These are phyloP conservation scores for Heliosperma pusillum DNA, from an alignment of 148 eudicot genomes.

Conservation along the genomic window DNA sequence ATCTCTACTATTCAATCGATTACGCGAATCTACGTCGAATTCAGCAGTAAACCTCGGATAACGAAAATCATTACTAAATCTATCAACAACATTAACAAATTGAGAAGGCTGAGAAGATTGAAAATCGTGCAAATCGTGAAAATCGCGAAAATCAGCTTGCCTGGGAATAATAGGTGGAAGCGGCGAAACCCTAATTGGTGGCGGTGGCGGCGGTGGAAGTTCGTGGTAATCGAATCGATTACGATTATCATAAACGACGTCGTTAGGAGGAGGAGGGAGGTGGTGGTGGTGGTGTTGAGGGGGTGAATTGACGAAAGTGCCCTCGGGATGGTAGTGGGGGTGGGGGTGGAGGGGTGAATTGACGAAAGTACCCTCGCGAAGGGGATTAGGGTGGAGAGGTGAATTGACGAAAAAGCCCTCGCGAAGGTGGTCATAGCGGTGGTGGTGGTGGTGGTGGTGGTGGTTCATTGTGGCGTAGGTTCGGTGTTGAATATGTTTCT, in stretches of 20 bases:
- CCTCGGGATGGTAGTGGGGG: not conserved
- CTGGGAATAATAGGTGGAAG: slow-evolving; percentile 10
- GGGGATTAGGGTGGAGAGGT: slow-evolving; percentile 6
- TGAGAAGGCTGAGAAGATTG: slow-evolving; percentile 29
- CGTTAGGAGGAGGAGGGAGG: slow-evolving; percentile 2
- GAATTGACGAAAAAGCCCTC: not conserved
- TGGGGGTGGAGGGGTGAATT: not conserved
- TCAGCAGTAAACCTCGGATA: slow-evolving; percentile 24
- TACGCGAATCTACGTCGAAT: slow-evolving; percentile 4
- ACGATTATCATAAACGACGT: not conserved
- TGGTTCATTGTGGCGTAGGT: not conserved
- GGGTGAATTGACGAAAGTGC: slow-evolving; percentile 16
- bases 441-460: slow-evolving; percentile 14
- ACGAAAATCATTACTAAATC: slow-evolving; percentile 23
- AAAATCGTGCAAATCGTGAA: slow-evolving; percentile 23
- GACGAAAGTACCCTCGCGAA: slow-evolving; percentile 20
- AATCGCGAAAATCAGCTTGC: slow-evolving; percentile 21
- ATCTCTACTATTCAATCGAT: slow-evolving; percentile 8
- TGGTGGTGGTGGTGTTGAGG: slow-evolving; percentile 21
- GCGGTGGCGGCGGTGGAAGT: slow-evolving; percentile 11
- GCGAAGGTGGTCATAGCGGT: slow-evolving; percentile 19
- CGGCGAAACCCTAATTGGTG: slow-evolving; percentile 29
- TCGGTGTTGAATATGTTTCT: not conserved
- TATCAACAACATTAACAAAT: slow-evolving; percentile 14
- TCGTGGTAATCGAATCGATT: slow-evolving; percentile 18